Evolutionary conservation across 2,329 filamentous ascomycete species (phyloP).

Genomic region (Thermothelomyces thermophilus): DNA sequence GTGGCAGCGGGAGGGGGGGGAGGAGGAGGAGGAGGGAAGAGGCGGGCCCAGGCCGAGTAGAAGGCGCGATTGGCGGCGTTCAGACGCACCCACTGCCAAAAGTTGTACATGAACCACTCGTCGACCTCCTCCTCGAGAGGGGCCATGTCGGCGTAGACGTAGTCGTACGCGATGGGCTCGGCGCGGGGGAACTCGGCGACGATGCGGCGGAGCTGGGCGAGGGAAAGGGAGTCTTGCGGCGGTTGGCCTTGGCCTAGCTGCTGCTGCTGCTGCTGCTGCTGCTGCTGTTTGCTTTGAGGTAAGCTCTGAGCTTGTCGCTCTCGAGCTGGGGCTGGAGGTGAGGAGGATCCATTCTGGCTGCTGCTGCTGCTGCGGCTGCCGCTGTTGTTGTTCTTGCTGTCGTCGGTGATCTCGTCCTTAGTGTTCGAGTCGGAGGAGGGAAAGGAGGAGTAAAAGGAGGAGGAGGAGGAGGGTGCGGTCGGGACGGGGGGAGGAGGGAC

Average conservation of each 20-base stretch:
- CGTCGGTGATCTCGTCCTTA: background rate
- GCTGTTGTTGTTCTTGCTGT: constrained; percentile 12
- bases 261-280: constrained; percentile 1
- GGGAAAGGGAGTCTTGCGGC: constrained; percentile 63
- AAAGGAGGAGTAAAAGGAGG: constrained; percentile 14
- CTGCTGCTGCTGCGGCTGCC: too few species aligned
- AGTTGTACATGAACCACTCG: constrained; percentile 94
- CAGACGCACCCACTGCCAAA: constrained; percentile 76
- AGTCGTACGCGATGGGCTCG: constrained; percentile 75
- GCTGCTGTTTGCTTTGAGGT: constrained; percentile 8
- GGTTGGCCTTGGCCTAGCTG: constrained; percentile 1
- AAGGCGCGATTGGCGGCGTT: constrained; percentile 70
- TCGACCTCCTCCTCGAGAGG: constrained; percentile 82
- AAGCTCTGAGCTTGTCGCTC: constrained; percentile 12
- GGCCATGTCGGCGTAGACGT: constrained; percentile 67
- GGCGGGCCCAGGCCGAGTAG: constrained; percentile 63
- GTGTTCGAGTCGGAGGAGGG: constrained; percentile 13
- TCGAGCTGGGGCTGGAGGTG: background rate
- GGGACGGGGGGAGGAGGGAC: constrained; percentile 21
- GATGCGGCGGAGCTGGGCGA: constrained; percentile 65
- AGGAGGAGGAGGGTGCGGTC: constrained; percentile 21
- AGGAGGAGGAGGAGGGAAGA: constrained; percentile 26
- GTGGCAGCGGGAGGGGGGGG: background rate
- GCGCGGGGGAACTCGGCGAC: constrained; percentile 64
- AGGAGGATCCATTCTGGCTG: background rate